Conservation (phyloP, 768 basidiomycete genomes). For the Hemileccinum rubropunctum region DNA sequence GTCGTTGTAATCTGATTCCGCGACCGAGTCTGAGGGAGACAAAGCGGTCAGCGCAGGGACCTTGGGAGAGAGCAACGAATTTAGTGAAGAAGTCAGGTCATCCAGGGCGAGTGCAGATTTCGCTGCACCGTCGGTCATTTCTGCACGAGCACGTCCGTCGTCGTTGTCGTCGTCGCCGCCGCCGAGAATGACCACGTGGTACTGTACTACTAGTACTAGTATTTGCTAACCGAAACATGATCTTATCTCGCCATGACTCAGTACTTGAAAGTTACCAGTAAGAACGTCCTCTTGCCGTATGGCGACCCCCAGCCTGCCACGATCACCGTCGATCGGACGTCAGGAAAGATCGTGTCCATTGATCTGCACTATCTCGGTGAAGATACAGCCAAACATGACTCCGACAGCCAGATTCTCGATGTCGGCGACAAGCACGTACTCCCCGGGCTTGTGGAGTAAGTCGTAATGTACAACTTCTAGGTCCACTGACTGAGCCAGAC, state of each 20-base stretch:
- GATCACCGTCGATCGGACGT: constrained; percentile 51
- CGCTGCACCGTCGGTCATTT: constrained; percentile 19
- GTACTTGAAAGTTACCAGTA: constrained; percentile 46
- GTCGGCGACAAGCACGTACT: constrained; percentile 58
- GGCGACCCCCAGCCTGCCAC: constrained; percentile 59
- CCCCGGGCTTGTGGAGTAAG: constrained; percentile 79
- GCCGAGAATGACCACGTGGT: constrained; percentile 10
- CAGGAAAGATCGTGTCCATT: constrained; percentile 62
- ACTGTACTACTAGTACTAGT: background rate
- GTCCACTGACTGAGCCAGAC: background rate
- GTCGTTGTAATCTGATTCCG: constrained; percentile 65
- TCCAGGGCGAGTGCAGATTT: constrained; percentile 9
- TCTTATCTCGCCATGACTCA: constrained; percentile 11
- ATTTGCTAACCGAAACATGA: background rate
- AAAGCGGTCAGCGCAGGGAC: constrained; percentile 28
- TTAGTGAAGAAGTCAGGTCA: constrained; percentile 32
- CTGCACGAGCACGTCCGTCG: constrained; percentile 1
- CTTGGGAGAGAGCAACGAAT: constrained; percentile 52
- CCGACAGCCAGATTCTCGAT: constrained; percentile 45
- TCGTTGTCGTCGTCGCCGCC: constrained; percentile 5
- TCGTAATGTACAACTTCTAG: background rate
- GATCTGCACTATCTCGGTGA: constrained; percentile 32
- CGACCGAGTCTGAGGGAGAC: constrained; percentile 41
- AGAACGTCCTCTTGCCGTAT: constrained; percentile 55
- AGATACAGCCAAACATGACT: constrained; percentile 23